Evolutionary conservation across 73 alveolate species (phyloP), one percentile per base, ranked within the genome.

Genomic region (Tetrahymena malaccensis): DNA sequence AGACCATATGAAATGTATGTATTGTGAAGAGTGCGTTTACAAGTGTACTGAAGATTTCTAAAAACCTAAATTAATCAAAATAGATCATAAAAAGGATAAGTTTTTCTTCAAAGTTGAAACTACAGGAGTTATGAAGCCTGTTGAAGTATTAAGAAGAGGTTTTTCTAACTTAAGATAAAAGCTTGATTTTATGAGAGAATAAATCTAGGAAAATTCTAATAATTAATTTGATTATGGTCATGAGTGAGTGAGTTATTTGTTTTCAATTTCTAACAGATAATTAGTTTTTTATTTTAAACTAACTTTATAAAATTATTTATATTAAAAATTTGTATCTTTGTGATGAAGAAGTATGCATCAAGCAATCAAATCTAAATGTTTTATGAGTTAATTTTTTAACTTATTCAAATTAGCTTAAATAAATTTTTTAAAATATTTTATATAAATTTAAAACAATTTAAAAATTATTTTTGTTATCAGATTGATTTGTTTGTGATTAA

Each of bases 61-160:
- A 55, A 95, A 96, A 84, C 98, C 98, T 38, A 98, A 98, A 94
- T 94, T 98, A 25, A 97, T 98, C 38, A 97, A 98, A 97, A 96
- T 98, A 94, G 98, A 97, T 31, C 99, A 98, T 37, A 97, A 97
- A 50, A 97, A 96, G 31, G 98, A 98, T 94, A 98, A 98, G 93
- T 98, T 97, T 95, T 44, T 97, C 83, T 98, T 98, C 93, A 98
- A 96, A 56, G 98, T 98, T 34, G 99, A 98, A 96, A 94, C 98
- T 21, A 98, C 99, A 50, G 99, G 99, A 43, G 97, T 98, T 22
- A 83, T 98, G 34, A 94, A 98, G 25, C 99, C 99, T 1, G 98
- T 96, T 96, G 98, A 96, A 57, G 98, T 98, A 0, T 98, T 98
- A 43, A 25, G 43, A 44, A 98, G 97, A 96, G 99, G 40, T 8